Conservation (phyloP, 106 monocot genomes). For the Dactylorhiza incarnata region DNA sequence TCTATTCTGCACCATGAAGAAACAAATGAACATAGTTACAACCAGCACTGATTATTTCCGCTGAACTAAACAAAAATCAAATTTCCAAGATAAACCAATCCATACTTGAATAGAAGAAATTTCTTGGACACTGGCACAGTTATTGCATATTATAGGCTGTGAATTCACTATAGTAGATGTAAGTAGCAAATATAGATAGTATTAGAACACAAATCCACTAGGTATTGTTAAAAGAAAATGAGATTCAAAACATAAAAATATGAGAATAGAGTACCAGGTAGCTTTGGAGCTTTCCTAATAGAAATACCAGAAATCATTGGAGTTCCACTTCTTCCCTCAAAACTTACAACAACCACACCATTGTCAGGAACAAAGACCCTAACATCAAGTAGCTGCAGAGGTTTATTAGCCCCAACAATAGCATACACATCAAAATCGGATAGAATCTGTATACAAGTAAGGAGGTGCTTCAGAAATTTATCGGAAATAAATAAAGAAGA, state of each 20-base stretch:
- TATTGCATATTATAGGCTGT: conserved; percentile 38
- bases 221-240: neutral
- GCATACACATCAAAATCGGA: conserved; percentile 69
- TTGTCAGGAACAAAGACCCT: conserved; percentile 32
- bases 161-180: conserved; percentile 13
- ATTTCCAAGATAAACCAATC: neutral
- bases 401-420: conserved; percentile 67
- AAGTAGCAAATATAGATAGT: neutral
- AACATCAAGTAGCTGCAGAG: conserved; percentile 56
- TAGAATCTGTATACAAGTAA: conserved; percentile 42
- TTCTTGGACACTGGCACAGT: conserved; percentile 41
- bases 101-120: conserved; percentile 54
- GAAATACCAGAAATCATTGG: conserved; percentile 66
- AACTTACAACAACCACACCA: conserved; percentile 42
- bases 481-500: neutral
- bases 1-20: conserved; percentile 39
- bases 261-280: conserved; percentile 21
- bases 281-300: conserved; percentile 44
- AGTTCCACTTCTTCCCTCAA: conserved; percentile 42
- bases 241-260: neutral
- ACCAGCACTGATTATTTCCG: neutral
- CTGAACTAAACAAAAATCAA: neutral
- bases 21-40: conserved; percentile 2
- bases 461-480: neutral
- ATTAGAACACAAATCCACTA: neutral